Evolutionary conservation across 2,329 filamentous ascomycete genomes (phyloP).

Genomic region (Fusarium lyarnte): DNA sequence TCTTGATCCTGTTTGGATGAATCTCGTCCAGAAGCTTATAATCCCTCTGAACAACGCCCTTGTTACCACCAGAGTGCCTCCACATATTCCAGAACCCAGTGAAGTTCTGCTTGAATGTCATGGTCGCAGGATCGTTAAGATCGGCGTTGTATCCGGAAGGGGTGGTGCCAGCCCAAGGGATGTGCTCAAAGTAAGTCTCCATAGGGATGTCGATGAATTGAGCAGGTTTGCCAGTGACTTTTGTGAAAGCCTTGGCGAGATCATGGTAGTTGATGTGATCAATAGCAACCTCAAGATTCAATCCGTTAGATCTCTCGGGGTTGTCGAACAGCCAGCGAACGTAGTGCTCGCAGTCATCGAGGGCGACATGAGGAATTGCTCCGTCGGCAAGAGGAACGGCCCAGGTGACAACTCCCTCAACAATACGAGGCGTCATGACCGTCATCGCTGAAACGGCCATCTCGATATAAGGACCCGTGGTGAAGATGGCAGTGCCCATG

Average conservation of each 20-base stretch:
- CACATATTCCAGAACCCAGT: constrained; percentile 25
- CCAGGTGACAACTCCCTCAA: constrained; percentile 22
- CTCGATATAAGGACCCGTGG: constrained; percentile 17
- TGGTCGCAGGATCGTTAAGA: background rate
- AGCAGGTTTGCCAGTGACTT: constrained; percentile 16
- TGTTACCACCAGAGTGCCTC: constrained; percentile 4
- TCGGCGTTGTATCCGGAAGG: constrained; percentile 4
- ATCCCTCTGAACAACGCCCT: constrained; percentile 2
- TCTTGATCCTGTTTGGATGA: constrained; percentile 10
- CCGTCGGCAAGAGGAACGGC: constrained; percentile 6
- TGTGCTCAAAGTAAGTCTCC: background rate
- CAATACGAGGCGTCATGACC: background rate
- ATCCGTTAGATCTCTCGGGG: background rate
- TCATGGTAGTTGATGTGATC: constrained; percentile 11
- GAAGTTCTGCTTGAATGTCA: constrained; percentile 14
- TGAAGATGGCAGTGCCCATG: constrained; percentile 6
- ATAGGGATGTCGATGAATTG: constrained; percentile 1
- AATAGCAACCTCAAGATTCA: constrained; percentile 16
- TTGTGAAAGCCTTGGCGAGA: constrained; percentile 6
- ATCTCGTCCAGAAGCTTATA: constrained; percentile 23
- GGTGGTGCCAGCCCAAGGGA: fast-evolving
- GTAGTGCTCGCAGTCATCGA: constrained; percentile 28
- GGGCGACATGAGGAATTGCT: background rate
- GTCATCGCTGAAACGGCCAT: background rate
- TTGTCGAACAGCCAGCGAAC: constrained; percentile 20